These are phyloP conservation scores for Dianthus caryophyllus DNA, from an alignment of 148 eudicot species.

Conservation along the genomic window DNA sequence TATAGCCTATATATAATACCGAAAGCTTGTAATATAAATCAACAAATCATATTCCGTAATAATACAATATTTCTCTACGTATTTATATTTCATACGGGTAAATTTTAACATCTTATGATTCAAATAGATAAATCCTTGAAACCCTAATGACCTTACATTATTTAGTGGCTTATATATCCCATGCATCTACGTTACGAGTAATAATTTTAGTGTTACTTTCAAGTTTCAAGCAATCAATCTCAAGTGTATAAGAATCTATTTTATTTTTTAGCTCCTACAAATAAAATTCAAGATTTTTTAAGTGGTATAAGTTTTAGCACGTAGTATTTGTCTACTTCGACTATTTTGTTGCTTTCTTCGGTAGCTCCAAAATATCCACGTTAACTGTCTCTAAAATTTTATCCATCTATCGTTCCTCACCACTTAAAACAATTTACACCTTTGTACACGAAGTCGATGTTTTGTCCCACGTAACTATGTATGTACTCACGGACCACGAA, in stretches of 20 bases:
- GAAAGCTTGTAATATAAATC: too few relatives aligned
- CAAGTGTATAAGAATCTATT: neutral
- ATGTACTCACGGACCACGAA: conserved; percentile 27
- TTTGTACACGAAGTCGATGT: conserved; percentile 3
- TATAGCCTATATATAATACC: too few relatives aligned
- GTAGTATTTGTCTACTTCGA: conserved; percentile 20
- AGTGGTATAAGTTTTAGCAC: conserved; percentile 28
- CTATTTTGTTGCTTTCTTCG: neutral
- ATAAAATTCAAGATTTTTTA: neutral
- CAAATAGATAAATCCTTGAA: too few relatives aligned
- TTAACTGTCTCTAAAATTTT: conserved; percentile 14
- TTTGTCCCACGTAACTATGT: conserved; percentile 14
- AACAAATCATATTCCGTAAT: too few relatives aligned
- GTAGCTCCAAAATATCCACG: conserved; percentile 25
- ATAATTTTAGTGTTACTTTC: too few relatives aligned
- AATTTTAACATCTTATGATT: too few relatives aligned
- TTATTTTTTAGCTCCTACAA: neutral
- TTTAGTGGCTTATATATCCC: neutral
- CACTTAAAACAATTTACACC: conserved; percentile 20
- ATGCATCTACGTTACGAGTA: neutral
- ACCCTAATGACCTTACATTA: too few relatives aligned
- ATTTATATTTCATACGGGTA: too few relatives aligned
- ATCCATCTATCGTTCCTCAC: conserved; percentile 11
- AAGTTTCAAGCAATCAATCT: neutral
- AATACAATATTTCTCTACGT: too few relatives aligned